A percentile compares a stretch with the other conserved stretches of the same genome.
Evolutionary conservation across 2,329 filamentous ascomycete species (phyloP).

Genomic region (Pseudomassariella vexata): DNA sequence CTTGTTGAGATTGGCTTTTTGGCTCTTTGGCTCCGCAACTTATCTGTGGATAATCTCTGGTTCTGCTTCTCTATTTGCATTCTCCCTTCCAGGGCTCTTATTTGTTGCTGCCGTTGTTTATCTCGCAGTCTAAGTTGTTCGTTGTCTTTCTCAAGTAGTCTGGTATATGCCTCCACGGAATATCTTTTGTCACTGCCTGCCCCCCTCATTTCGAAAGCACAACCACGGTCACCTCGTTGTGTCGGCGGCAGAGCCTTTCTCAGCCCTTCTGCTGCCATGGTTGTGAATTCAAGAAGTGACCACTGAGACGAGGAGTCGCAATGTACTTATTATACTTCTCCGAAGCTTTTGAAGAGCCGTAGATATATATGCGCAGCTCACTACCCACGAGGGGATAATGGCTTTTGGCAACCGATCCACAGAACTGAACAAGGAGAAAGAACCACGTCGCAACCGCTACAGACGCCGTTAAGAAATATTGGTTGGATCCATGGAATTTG

Average conservation of each 20-base stretch:
- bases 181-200: conserved; percentile 1
- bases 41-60: neutral
- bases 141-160: conserved; percentile 1
- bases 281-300: no score
- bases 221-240: neutral
- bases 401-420: no score
- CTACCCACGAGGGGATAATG: no score
- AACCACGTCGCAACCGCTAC: no score
- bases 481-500: no score
- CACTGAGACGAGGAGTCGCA: no score
- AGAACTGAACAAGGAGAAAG: no score
- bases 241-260: conserved; percentile 2
- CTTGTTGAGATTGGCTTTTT: neutral
- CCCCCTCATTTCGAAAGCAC: neutral
- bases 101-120: neutral
- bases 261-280: no score
- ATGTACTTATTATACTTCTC: no score
- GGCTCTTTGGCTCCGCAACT: neutral
- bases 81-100: neutral
- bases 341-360: no score
- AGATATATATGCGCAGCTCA: no score
- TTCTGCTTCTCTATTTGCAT: conserved; percentile 1
- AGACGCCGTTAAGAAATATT: no score
- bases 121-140: conserved; percentile 2
- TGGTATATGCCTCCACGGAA: neutral